A percentile compares a stretch with the other conserved stretches of the same genome.
Evolutionary conservation across 2,329 filamentous ascomycete species (phyloP).

Genomic region (Ophiostoma angusticollis): DNA sequence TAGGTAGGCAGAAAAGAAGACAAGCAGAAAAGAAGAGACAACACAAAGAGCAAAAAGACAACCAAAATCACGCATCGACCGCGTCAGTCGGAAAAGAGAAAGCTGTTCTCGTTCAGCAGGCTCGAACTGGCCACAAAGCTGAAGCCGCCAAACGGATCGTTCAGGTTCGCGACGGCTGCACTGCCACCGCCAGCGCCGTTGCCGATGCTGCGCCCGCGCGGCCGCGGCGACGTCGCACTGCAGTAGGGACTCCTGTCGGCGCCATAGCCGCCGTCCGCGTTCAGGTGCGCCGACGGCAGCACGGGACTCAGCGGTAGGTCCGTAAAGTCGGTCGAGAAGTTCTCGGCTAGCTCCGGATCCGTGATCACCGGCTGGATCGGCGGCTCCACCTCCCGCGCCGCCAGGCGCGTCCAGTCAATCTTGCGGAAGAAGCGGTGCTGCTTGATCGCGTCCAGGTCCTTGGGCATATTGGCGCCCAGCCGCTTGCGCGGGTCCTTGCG

Average conservation of each 20-base stretch:
- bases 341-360: slow-evolving; percentile 90
- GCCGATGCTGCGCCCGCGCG: slow-evolving; percentile 2
- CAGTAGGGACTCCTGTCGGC: slow-evolving; percentile 19
- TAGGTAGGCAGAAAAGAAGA: neutral
- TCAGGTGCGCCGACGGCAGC: slow-evolving; percentile 27
- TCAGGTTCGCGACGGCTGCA: slow-evolving; percentile 19
- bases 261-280: too few relatives aligned
- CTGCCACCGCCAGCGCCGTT: neutral
- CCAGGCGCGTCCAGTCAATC: slow-evolving; percentile 87
- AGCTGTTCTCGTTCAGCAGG: slow-evolving; percentile 35
- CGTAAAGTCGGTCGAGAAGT: slow-evolving; percentile 90
- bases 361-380: slow-evolving; percentile 91
- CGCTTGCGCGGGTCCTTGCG: slow-evolving; percentile 88
- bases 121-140: slow-evolving; percentile 50
- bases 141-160: slow-evolving; percentile 51
- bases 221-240: neutral
- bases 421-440: slow-evolving; percentile 92
- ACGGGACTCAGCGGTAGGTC: slow-evolving; percentile 69
- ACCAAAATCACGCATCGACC: neutral
- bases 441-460: slow-evolving; percentile 76
- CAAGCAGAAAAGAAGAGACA: neutral
- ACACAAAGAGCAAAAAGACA: too few relatives aligned
- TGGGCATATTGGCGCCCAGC: slow-evolving; percentile 76
- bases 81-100: slow-evolving; percentile 14
- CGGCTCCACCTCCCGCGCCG: slow-evolving; percentile 67